Evolutionary conservation across 129 eudicot genomes (phyloP), one percentile per base, ranked within the genome.

Genomic region (Rutidosis leptorrhynchoides): DNA sequence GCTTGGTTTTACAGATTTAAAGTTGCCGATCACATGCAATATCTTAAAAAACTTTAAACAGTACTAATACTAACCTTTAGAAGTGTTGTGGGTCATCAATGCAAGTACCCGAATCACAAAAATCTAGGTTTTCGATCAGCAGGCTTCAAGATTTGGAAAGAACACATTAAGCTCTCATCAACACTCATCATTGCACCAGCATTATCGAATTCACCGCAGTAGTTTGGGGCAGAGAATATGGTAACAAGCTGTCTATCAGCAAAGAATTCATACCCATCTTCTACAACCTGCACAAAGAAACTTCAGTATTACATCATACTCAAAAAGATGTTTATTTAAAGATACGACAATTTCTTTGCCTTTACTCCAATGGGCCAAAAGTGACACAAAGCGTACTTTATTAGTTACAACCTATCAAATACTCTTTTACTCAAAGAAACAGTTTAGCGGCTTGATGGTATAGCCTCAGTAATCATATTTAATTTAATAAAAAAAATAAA

Each of bases 161-260:
- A 82, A 79, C 90, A 87, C 90, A 87, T 84, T 57, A 87, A 69
- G 78, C 82, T 87, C 61, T 87, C 95, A 72, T 87, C 90, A 23
- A 87, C 95, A 54, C 88, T 87, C 95, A 87, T 87, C 90, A 87
- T 81, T 26, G 90, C 88, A 79, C 95, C 95, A 52, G 95, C 95
- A 75, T 87, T 87, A 53, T 87, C 95, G 58, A 84, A 87, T 66
- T 87, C 95, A 33, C 95, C 95, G 64, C 95, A 83, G 58, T 87
- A 87, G 57, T 87, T 87, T 1, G 95, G 95, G 46, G 95, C 90
- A 21, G 90, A 87, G 59, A 87, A 87, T 32, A 87, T 73, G 3
- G 95, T 87, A 45, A 87, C 95, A 25, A 87, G 90, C 71, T 87
- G 87, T 65, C 88, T 80, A 20, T 87, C 95, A 37, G 90, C 95